These are phyloP conservation scores for Euphorbia schlechtendalii DNA, from an alignment of 441 rosid species.

Conservation along the genomic window DNA sequence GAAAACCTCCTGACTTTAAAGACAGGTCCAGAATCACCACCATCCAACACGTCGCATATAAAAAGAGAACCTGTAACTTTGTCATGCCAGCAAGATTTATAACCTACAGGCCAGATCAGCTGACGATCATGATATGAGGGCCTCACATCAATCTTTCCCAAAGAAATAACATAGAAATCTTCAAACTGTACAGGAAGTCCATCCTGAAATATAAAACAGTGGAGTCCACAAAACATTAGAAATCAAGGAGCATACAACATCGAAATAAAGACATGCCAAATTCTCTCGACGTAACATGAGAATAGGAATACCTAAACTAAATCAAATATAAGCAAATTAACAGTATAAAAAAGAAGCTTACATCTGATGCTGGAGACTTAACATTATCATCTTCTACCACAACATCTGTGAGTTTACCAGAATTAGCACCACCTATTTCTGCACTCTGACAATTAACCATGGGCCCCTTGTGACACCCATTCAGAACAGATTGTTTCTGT, in stretches of 20 bases:
- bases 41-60: conserved; percentile 75
- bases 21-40: conserved; percentile 84
- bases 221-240: conserved; percentile 18
- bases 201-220: conserved; percentile 49
- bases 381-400: conserved; percentile 28
- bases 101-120: conserved; percentile 78
- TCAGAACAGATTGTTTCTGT: conserved; percentile 37
- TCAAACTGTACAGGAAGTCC: conserved; percentile 85
- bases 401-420: conserved; percentile 39
- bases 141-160: conserved; percentile 78
- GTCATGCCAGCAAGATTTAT: conserved; percentile 97
- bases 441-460: conserved; percentile 35
- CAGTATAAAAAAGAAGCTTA: conserved; percentile 32
- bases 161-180: conserved; percentile 82
- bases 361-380: conserved; percentile 39
- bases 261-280: neutral
- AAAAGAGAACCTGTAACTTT: conserved; percentile 86
- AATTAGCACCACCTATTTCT: conserved; percentile 29
- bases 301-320: conserved; percentile 12
- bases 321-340: conserved; percentile 5
- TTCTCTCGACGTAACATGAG: neutral
- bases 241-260: conserved; percentile 18
- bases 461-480: conserved; percentile 35
- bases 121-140: conserved; percentile 69
- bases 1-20: conserved; percentile 80